A percentile compares a stretch with the other conserved stretches of the same genome.
phyloP scores from a whole-genome alignment of 176 grass and related monocot species.

The Triticum monococcum region DNA sequence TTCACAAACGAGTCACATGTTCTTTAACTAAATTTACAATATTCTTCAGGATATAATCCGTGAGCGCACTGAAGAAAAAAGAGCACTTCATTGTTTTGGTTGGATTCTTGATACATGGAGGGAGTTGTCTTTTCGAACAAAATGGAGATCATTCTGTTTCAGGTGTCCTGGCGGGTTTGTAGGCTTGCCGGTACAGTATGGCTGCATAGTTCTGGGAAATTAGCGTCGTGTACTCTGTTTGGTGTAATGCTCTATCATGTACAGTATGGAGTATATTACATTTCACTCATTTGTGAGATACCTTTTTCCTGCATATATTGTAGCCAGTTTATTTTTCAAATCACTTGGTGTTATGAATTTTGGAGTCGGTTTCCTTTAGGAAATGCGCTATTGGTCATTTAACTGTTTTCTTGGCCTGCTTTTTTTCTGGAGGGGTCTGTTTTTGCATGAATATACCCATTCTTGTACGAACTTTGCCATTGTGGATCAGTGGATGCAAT shows the following conservation, averaged over 20 bases:
- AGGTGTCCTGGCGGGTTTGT: not conserved
- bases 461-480: not conserved
- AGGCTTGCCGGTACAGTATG: constrained; percentile 40
- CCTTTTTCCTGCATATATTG: too few relatives aligned
- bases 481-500: not conserved
- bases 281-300: constrained; percentile 23
- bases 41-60: too few relatives aligned
- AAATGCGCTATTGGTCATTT: not conserved
- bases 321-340: not conserved
- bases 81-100: not conserved
- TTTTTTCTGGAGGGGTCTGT: not conserved
- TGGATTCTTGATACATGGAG: constrained; percentile 30
- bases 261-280: constrained; percentile 14
- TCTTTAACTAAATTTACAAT: too few relatives aligned
- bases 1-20: too few relatives aligned
- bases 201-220: constrained; percentile 41
- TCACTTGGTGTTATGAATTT: not conserved
- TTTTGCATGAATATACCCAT: not conserved
- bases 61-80: too few relatives aligned
- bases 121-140: constrained; percentile 32
- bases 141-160: not conserved
- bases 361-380: not conserved
- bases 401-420: not conserved
- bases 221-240: constrained; percentile 41
- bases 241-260: constrained; percentile 16